Conservation (phyloP, 163 green algal genomes). For the Botryococcus braunii region DNA sequence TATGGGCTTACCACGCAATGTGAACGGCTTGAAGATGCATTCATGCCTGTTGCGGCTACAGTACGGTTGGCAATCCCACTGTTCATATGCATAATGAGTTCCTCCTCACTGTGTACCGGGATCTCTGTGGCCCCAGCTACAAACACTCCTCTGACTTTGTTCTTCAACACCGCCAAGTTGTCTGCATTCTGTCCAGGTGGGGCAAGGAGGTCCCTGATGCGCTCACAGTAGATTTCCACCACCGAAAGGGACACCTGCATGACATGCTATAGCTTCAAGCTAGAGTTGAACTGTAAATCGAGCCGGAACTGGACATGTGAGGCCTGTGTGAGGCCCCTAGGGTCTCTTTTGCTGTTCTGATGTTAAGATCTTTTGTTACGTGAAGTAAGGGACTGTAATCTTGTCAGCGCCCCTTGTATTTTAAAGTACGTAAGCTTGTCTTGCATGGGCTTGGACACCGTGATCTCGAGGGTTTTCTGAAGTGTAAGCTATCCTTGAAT, state of each 20-base stretch:
- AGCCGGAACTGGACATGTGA: no score
- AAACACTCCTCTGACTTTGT: conserved; percentile 15
- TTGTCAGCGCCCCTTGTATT: no score
- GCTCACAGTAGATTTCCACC: conserved; percentile 83
- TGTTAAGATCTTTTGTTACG: no score
- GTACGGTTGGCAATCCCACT: conserved; percentile 37
- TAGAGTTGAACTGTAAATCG: no score
- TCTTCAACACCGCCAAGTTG: conserved; percentile 14
- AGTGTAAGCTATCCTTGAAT: neutral
- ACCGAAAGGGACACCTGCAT: conserved; percentile 42
- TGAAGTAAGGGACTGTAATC: no score
- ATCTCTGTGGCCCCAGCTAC: conserved; percentile 38
- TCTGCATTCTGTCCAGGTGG: neutral
- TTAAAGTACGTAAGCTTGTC: no score
- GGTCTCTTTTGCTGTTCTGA: no score
- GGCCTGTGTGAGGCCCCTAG: no score
- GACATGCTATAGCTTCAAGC: no score
- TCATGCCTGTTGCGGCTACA: conserved; percentile 69
- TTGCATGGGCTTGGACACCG: no score
- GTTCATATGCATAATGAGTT: conserved; percentile 40
- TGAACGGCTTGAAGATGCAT: conserved; percentile 52
- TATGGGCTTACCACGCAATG: conserved; percentile 62
- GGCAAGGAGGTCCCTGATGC: conserved; percentile 63
- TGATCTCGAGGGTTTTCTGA: no score
- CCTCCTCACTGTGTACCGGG: conserved; percentile 31